Base-by-base conservation (phyloP, 2,329 filamentous ascomycete genomes). In the Exutisphaerella laricina region DNA sequence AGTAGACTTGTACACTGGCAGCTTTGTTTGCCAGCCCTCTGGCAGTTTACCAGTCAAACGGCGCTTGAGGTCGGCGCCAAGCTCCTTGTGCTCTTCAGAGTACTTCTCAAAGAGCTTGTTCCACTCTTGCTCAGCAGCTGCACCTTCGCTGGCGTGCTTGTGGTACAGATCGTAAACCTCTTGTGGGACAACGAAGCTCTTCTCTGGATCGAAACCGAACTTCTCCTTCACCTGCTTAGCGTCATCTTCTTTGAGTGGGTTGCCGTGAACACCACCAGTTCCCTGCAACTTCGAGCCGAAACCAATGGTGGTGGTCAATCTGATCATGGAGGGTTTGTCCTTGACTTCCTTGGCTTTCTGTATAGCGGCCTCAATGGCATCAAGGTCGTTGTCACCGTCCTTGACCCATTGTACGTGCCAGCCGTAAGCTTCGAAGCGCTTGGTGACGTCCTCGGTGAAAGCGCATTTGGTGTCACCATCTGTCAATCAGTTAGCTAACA, bases 301-400 rank as follows among this genome's bases (percentile, higher is more conserved):
- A 62, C 92, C 92, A 66, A 98, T 98, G 68, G 86, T 97, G 66
- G 92, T 98, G 67, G 82, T 88, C 60, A 98, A 81, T 77, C 94
- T 89, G 77, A 98, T 96, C 63, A 98, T 74, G 49, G 89, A 85
- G 53, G 92, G 92, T 84, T 97, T 98, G 78, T 97, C 80, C 70
- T 81, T 97, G 70, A 94, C 85, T 55, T 82, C 74, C 75, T 90
- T 82, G 67, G 82, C 85, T 73, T 85, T 79, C 69, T 82, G 79
- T 69, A 98, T 85, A 59, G 92, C 92, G 51, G 77, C 80, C 74
- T 94, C 88, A 49, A 98, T 97, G 63, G 70, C 81, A 56, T 82
- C 83, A 45, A 96, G 81, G 71, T 97, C 88, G 67, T 79, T 70
- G 76, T 98, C 86, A 69, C 92, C 92, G 61, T 97, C 81, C 60